Evolutionary conservation across 2,329 filamentous ascomycete genomes (phyloP).

Genomic region (Tolypocladium endophyticum): DNA sequence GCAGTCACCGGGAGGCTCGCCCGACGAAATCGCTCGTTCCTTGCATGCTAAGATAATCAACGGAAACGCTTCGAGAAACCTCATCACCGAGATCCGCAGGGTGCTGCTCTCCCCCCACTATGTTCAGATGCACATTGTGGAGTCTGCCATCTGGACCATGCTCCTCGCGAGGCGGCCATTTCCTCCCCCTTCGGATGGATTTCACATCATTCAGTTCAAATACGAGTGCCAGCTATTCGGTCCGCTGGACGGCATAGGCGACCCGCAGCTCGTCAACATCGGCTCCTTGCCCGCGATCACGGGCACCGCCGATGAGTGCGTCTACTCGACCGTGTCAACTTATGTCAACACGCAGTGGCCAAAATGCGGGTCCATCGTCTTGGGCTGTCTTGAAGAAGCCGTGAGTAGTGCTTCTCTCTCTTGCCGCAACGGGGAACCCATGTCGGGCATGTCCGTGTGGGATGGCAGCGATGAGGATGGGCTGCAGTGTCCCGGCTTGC

Average conservation of each 20-base stretch:
- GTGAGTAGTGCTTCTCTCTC: slow-evolving; percentile 16
- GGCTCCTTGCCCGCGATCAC: slow-evolving; percentile 21
- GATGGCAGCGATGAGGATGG: slow-evolving; percentile 17
- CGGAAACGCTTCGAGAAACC: slow-evolving; percentile 15
- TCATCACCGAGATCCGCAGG: slow-evolving; percentile 18
- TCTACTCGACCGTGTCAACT: slow-evolving; percentile 20
- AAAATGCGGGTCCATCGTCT: slow-evolving; percentile 16
- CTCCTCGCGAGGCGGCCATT: slow-evolving; percentile 19
- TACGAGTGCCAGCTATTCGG: slow-evolving; percentile 23
- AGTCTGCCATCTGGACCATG: slow-evolving; percentile 25
- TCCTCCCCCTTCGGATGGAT: slow-evolving; percentile 22
- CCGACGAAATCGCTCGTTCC: slow-evolving; percentile 22
- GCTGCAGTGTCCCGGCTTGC: slow-evolving; percentile 16
- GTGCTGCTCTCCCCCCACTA: slow-evolving; percentile 22
- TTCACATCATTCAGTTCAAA: slow-evolving; percentile 23
- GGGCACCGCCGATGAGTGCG: slow-evolving; percentile 21
- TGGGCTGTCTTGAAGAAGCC: slow-evolving; percentile 21
- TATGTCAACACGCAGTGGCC: slow-evolving; percentile 22
- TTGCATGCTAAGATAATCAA: slow-evolving; percentile 17
- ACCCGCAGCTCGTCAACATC: slow-evolving; percentile 17
- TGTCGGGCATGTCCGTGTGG: slow-evolving; percentile 24
- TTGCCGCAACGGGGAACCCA: slow-evolving; percentile 12
- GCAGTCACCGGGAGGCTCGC: slow-evolving; percentile 20
- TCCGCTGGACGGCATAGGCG: slow-evolving; percentile 15
- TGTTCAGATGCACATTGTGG: slow-evolving; percentile 26